These are phyloP conservation scores for Claviceps maximensis DNA, from an alignment of 2,329 filamentous ascomycete genomes.

Conservation along the genomic window DNA sequence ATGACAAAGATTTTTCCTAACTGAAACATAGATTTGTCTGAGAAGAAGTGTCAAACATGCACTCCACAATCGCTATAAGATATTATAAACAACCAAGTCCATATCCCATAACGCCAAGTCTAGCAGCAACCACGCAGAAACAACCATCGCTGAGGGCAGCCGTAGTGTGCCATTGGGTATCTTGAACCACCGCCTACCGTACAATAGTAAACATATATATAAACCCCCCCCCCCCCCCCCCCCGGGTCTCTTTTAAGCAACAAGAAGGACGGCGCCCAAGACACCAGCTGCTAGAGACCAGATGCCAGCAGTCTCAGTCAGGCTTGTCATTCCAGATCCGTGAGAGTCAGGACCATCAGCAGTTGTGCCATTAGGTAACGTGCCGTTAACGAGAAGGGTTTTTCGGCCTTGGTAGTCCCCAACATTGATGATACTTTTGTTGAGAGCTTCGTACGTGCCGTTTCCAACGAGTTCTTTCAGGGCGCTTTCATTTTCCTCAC, in stretches of 20 bases:
- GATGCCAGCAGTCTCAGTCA: constrained; percentile 30
- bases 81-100: background rate
- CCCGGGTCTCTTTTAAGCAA: constrained; percentile 24
- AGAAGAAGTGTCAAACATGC: too few relatives aligned
- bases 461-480: constrained; percentile 49
- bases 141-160: background rate
- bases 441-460: constrained; percentile 44
- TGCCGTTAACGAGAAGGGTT: constrained; percentile 63
- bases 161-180: background rate
- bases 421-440: constrained; percentile 49
- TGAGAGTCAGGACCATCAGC: constrained; percentile 20
- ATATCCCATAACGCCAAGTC: background rate
- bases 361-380: constrained; percentile 54
- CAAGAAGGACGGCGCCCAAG: constrained; percentile 29
- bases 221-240: too few relatives aligned
- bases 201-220: background rate
- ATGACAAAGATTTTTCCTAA: too few relatives aligned
- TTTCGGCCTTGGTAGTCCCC: constrained; percentile 26
- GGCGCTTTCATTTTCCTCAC: constrained; percentile 52
- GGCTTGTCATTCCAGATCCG: constrained; percentile 17
- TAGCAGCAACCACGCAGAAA: background rate
- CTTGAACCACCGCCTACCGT: background rate
- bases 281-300: constrained; percentile 36
- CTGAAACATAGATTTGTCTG: too few relatives aligned
- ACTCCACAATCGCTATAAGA: background rate